These are phyloP conservation scores for Parachlorella kessleri DNA, from an alignment of 139 green algal species.

Conservation along the genomic window DNA sequence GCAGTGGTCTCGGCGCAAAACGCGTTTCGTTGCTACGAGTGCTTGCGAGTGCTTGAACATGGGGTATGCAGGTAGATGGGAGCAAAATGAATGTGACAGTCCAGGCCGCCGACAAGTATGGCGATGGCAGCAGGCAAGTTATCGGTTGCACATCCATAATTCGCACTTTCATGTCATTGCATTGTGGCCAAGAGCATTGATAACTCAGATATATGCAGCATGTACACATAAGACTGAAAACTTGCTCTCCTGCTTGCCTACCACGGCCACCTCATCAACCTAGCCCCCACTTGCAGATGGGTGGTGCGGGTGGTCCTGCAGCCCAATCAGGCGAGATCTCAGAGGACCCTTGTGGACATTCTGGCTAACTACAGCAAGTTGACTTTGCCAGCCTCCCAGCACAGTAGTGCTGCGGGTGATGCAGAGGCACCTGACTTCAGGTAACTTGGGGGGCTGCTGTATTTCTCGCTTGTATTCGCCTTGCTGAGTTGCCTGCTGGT, in stretches of 20 bases:
- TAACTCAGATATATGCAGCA: neutral
- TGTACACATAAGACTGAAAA: too few species aligned
- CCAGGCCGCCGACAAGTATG: constrained; percentile 6
- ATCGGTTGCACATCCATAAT: neutral
- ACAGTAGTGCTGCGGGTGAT: neutral
- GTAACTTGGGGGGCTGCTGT: neutral
- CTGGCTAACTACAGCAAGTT: neutral
- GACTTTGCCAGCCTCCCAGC: neutral
- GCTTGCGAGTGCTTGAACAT: too few species aligned
- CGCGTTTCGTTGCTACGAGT: too few species aligned
- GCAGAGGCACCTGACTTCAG: neutral
- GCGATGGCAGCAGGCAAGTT: constrained; percentile 13
- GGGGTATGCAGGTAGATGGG: neutral
- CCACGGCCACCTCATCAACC: too few species aligned
- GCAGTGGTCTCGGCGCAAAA: too few species aligned
- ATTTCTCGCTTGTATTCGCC: too few species aligned
- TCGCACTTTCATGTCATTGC: too few species aligned
- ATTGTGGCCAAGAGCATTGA: neutral
- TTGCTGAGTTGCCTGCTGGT: too few species aligned
- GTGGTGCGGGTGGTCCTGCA: neutral
- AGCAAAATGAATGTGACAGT: neutral
- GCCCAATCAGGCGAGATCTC: neutral
- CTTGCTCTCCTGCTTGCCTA: too few species aligned
- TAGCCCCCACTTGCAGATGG: neutral
- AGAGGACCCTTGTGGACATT: neutral